A percentile compares a stretch with the other conserved stretches of the same genome.
These are phyloP conservation scores for Cornus kousa DNA, from an alignment of 148 eudicot species.

Conservation along the genomic window DNA sequence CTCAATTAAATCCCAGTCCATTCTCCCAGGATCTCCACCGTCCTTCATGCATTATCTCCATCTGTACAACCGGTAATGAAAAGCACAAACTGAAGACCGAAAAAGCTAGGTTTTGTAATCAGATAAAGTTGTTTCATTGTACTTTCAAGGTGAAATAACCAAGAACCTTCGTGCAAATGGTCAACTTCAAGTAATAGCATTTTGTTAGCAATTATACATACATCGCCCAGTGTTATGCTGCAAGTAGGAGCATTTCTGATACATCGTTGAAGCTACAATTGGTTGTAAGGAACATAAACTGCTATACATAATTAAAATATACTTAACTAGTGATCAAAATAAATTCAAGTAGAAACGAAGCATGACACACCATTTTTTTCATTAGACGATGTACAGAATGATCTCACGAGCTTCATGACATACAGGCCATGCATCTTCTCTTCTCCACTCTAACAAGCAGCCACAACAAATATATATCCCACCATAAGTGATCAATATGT, in stretches of 20 bases:
- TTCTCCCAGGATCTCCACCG: no score
- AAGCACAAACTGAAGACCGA: not conserved
- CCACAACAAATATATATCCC: constrained; percentile 11
- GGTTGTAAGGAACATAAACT: not conserved
- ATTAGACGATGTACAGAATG: constrained; percentile 73
- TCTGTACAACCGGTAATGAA: no score
- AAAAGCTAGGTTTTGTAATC: not conserved
- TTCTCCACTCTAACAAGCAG: constrained; percentile 52
- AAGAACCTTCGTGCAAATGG: not conserved
- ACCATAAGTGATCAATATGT: not conserved
- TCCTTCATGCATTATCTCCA: no score
- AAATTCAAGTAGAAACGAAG: constrained; percentile 6
- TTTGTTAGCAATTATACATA: not conserved
- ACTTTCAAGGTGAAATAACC: not conserved
- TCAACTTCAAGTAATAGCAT: constrained; percentile 1
- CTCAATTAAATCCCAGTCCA: no score
- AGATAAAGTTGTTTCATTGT: not conserved
- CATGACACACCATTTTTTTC: constrained; percentile 57
- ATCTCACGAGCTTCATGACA: constrained; percentile 92
- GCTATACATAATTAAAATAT: not conserved
- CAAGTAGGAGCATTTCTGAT: not conserved
- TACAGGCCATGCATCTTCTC: constrained; percentile 84
- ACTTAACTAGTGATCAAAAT: not conserved
- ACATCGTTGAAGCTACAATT: not conserved
- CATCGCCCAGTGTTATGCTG: not conserved